Base-by-base conservation (phyloP, 805 yeast genomes). In the Vanderwaltozyma yarrowii region DNA sequence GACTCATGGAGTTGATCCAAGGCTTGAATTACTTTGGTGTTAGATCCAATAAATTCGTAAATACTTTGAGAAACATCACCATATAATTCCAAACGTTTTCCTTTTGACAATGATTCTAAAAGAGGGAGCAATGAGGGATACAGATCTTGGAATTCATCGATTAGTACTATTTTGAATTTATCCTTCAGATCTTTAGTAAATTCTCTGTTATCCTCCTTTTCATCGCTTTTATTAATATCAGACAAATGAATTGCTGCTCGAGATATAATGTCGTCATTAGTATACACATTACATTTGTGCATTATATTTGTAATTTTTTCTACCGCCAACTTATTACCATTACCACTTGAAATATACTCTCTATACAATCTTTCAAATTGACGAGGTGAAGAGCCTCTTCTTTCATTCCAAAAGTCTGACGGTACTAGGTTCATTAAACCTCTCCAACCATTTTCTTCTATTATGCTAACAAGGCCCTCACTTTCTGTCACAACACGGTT, bases 111-210 rank as follows among this genome's bases (percentile, higher is more conserved):
- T 1, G 64, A 51, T 4, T 55, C 50, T 4, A 78, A 58, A 2
- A 80, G 52, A 15, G 65, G 64, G 19, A 73, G 48, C 16, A 80
- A 58, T 9, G 64, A 65, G 0, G 71, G 69, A 44, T 76, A 73
- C 52, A 80, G 65, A 55, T 82, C 89, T 52, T 82, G 89, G 49
- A 76, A 78, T 52, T 82, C 89, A 58, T 82, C 89, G 11, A 81
- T 76, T 1, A 82, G 55, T 0, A 78, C 65, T 2, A 66, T 61
- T 36, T 66, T 65, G 44, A 57, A 60, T 4, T 50, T 43, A 8
- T 43, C 24, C 17, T 41, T 38, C 5, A 54, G 20, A 23, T 36
- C 40, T 2, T 27, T 17, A 5, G 52, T 47, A 17, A 49, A 30
- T n/a, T 21, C 14, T 4, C 33, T 25, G 6, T 17, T 16, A 5